phyloP scores from a whole-genome alignment of 129 eudicot genomes.

The Deinandra increscens region DNA sequence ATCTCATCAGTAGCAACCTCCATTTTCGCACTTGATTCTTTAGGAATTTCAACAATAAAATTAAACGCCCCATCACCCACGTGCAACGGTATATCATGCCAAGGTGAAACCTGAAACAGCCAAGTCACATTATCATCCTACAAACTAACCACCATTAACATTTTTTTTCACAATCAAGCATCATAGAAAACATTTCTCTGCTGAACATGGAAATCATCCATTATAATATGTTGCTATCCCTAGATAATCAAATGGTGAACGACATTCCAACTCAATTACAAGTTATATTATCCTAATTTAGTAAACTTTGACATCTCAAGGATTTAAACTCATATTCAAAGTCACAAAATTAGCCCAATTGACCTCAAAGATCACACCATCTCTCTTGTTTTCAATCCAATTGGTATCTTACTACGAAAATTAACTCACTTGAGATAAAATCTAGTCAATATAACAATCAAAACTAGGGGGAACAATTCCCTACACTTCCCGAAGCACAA shows the following conservation, averaged over 20 bases:
- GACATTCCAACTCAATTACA: background rate
- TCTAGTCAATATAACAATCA: slow-evolving; percentile 9
- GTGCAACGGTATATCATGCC: slow-evolving; percentile 98
- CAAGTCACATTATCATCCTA: background rate
- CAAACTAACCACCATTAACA: slow-evolving; percentile 17
- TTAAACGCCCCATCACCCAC: slow-evolving; percentile 89
- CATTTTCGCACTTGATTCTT: slow-evolving; percentile 98
- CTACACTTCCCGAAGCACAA: no score
- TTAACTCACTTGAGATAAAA: background rate
- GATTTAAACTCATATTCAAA: background rate
- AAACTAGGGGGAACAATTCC: no score
- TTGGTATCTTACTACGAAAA: background rate
- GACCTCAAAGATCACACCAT: background rate
- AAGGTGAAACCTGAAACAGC: slow-evolving; percentile 74
- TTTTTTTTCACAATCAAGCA: background rate
- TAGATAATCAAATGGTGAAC: background rate
- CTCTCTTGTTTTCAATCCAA: background rate
- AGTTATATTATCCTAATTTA: background rate
- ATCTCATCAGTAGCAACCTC: slow-evolving; percentile 97
- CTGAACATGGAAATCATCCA: background rate
- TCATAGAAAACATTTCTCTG: background rate
- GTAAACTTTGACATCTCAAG: background rate
- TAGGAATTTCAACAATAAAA: slow-evolving; percentile 88
- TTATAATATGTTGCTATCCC: background rate
- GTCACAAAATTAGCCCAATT: background rate